These are phyloP conservation scores for Asclepias syriaca DNA, from an alignment of 257 asterid genomes.

Conservation along the genomic window DNA sequence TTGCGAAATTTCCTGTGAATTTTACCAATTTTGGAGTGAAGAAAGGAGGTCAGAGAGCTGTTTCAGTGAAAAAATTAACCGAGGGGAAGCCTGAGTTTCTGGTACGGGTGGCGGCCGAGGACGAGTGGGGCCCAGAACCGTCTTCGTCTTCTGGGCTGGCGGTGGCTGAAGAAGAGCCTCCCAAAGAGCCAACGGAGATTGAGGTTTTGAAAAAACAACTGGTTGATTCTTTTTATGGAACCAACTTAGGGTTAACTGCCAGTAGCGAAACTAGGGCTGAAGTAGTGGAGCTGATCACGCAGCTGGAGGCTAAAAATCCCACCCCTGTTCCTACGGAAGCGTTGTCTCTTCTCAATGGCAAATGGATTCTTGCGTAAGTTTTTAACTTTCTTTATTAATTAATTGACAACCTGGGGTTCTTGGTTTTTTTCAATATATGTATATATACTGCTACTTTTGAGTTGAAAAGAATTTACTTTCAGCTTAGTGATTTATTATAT, in stretches of 20 bases:
- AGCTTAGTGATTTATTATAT: background rate
- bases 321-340: slow-evolving; percentile 90
- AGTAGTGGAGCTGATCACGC: slow-evolving; percentile 72
- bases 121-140: slow-evolving; percentile 46
- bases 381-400: background rate
- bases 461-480: no score
- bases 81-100: slow-evolving; percentile 17
- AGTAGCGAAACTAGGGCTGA: slow-evolving; percentile 81
- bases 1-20: slow-evolving; percentile 20
- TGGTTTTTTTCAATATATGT: no score
- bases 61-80: slow-evolving; percentile 12
- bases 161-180: slow-evolving; percentile 35
- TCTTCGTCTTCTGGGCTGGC: slow-evolving; percentile 30
- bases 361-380: slow-evolving; percentile 89
- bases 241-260: slow-evolving; percentile 75
- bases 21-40: slow-evolving; percentile 26
- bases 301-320: slow-evolving; percentile 78
- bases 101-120: slow-evolving; percentile 36
- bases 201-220: slow-evolving; percentile 58
- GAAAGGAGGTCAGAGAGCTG: slow-evolving; percentile 5
- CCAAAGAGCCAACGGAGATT: slow-evolving; percentile 39
- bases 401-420: no score
- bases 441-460: no score
- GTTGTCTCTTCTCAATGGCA: slow-evolving; percentile 73
- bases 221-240: slow-evolving; percentile 67